phyloP scores from a whole-genome alignment of 371 early-diverging fungal species.

The Polyrhizophydium stewartii region DNA sequence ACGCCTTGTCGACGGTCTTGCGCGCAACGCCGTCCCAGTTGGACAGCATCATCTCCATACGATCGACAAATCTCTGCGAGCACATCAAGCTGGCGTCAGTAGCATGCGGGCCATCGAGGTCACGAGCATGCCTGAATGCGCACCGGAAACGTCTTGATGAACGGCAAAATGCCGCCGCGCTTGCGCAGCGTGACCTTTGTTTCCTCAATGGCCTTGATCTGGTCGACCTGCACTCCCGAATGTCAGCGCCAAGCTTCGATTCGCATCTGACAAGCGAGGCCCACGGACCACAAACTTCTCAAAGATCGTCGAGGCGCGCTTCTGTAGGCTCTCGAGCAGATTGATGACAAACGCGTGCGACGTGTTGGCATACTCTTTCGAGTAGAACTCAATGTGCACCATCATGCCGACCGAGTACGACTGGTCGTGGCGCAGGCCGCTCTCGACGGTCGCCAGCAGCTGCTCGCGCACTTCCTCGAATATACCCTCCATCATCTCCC shows the following conservation, averaged over 20 bases:
- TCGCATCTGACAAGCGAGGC: too few species aligned
- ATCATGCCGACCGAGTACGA: constrained; percentile 73
- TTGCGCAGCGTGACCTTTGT: constrained; percentile 84
- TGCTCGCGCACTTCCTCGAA: constrained; percentile 76
- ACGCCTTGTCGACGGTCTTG: constrained; percentile 68
- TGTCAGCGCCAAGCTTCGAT: constrained; percentile 3
- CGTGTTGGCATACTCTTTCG: constrained; percentile 57
- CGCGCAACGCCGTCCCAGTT: constrained; percentile 54
- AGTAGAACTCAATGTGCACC: constrained; percentile 68
- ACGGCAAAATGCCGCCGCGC: constrained; percentile 80
- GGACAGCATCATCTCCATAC: constrained; percentile 54
- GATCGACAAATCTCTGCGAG: constrained; percentile 64
- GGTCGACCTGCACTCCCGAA: constrained; percentile 59
- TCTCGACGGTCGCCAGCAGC: constrained; percentile 67
- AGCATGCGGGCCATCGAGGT: too few species aligned
- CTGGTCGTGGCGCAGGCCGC: constrained; percentile 61
- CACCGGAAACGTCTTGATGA: constrained; percentile 85
- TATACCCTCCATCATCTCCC: constrained; percentile 69
- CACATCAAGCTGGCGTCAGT: not conserved
- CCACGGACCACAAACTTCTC: constrained; percentile 69
- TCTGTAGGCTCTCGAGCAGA: constrained; percentile 62
- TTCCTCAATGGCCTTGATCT: constrained; percentile 85
- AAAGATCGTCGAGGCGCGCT: constrained; percentile 65
- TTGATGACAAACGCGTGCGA: constrained; percentile 60
- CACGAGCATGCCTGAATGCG: too few species aligned